A percentile compares a stretch with the other conserved stretches of the same genome.
Evolutionary conservation across 768 basidiomycete species (phyloP).

Genomic region (Coprinopsis sp.): DNA sequence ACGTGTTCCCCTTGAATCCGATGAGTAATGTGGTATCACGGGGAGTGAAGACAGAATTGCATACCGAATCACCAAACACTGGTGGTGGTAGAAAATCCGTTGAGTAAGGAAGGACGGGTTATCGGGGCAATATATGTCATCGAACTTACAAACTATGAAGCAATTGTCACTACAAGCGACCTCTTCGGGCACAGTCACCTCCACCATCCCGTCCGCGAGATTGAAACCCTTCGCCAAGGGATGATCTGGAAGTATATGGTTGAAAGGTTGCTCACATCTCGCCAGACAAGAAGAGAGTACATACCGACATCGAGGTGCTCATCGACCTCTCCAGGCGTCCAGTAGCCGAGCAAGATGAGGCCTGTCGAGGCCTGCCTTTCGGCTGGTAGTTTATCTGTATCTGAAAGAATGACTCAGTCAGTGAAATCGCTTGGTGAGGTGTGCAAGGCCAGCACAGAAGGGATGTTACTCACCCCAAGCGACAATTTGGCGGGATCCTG

Average conservation of each 20-base stretch:
- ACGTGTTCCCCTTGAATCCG: no score
- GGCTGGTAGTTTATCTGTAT: conserved; percentile 33
- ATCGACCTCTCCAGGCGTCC: conserved; percentile 23
- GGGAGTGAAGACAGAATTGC: no score
- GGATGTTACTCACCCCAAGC: conserved; percentile 22
- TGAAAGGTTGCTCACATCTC: not conserved
- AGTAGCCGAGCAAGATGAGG: conserved; percentile 41
- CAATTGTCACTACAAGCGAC: conserved; percentile 34
- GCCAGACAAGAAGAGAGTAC: conserved; percentile 14
- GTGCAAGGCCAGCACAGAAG: not conserved
- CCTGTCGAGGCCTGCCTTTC: conserved; percentile 32
- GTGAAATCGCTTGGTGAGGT: not conserved
- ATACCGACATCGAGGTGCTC: conserved; percentile 50
- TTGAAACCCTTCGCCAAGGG: conserved; percentile 41
- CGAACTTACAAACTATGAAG: conserved; percentile 41
- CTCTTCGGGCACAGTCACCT: conserved; percentile 34
- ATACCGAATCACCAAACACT: no score
- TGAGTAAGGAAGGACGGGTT: no score
- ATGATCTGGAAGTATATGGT: conserved; percentile 25
- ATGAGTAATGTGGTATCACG: no score
- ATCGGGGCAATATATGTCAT: no score
- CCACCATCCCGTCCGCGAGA: conserved; percentile 32
- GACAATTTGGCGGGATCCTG: conserved; percentile 18
- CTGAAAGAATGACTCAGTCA: conserved; percentile 12
- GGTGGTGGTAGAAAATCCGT: no score